Evolutionary conservation across 257 asterid species (phyloP).

Genomic region (Jacaranda mimosifolia): DNA sequence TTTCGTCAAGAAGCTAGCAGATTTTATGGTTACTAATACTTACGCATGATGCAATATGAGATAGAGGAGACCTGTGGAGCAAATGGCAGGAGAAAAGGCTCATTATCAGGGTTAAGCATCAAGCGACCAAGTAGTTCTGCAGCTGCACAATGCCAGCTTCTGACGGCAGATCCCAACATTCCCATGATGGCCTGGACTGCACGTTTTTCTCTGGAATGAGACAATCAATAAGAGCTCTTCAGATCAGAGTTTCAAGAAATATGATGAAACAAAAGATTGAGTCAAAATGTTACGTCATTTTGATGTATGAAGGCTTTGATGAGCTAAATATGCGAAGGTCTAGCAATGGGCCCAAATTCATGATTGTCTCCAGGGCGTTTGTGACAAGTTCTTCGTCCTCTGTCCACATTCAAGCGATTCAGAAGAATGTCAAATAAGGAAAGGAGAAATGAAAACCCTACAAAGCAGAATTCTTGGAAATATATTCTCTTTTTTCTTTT

Average conservation of each 20-base stretch:
- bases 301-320: constrained; percentile 81
- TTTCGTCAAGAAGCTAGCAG: constrained; percentile 21
- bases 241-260: constrained; percentile 25
- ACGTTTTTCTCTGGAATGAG: constrained; percentile 66
- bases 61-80: constrained; percentile 73
- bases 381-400: constrained; percentile 99
- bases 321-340: constrained; percentile 96
- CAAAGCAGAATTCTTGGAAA: not conserved
- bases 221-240: constrained; percentile 26
- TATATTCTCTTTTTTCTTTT: too few species aligned
- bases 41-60: not conserved
- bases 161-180: constrained; percentile 86
- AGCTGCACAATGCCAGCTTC: constrained; percentile 97
- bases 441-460: constrained; percentile 4
- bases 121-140: constrained; percentile 92
- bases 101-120: constrained; percentile 95
- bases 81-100: constrained; percentile 84
- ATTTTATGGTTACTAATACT: not conserved
- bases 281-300: constrained; percentile 70
- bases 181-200: constrained; percentile 93
- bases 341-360: constrained; percentile 87
- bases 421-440: constrained; percentile 31
- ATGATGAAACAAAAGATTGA: constrained; percentile 22
- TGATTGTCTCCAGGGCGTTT: constrained; percentile 84
- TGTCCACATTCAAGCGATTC: constrained; percentile 47